Conservation (phyloP, 2,329 filamentous ascomycete species). For the Plenodomus lindquistii region DNA sequence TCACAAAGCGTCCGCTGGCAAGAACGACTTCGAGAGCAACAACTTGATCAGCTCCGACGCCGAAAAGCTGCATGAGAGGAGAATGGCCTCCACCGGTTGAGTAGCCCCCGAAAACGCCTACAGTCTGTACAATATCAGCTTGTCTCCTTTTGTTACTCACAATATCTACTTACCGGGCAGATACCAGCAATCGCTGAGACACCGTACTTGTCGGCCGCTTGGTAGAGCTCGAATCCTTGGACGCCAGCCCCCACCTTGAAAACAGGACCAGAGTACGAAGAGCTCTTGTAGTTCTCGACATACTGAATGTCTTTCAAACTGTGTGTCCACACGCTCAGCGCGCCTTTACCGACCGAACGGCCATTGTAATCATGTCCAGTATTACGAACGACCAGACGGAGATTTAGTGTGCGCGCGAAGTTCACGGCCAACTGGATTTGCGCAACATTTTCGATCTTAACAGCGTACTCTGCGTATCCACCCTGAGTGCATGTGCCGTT, state of each 20-base stretch:
- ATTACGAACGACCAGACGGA: constrained; percentile 38
- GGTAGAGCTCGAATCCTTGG: constrained; percentile 35
- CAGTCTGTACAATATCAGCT: constrained; percentile 32
- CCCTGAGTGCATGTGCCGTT: constrained; percentile 35
- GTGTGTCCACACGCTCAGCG: constrained; percentile 37
- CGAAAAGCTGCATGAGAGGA: constrained; percentile 54
- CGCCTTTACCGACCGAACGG: constrained; percentile 31
- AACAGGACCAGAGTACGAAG: constrained; percentile 30
- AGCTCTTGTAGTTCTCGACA: constrained; percentile 28
- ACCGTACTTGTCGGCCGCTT: constrained; percentile 35
- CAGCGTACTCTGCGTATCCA: constrained; percentile 31
- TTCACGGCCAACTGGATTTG: constrained; percentile 41
- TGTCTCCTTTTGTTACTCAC: no score
- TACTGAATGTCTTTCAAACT: constrained; percentile 36
- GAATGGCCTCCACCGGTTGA: constrained; percentile 57
- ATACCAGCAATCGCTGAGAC: constrained; percentile 31
- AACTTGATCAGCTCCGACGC: constrained; percentile 42
- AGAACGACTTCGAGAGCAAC: constrained; percentile 42
- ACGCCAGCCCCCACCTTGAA: constrained; percentile 40
- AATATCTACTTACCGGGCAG: constrained; percentile 35
- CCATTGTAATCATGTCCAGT: constrained; percentile 40
- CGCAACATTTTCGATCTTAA: constrained; percentile 33
- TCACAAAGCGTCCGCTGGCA: constrained; percentile 29
- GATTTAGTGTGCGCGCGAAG: constrained; percentile 34
- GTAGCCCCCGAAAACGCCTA: constrained; percentile 54